These are phyloP conservation scores for Betula pendula DNA, from an alignment of 306 rosid genomes.

Conservation along the genomic window DNA sequence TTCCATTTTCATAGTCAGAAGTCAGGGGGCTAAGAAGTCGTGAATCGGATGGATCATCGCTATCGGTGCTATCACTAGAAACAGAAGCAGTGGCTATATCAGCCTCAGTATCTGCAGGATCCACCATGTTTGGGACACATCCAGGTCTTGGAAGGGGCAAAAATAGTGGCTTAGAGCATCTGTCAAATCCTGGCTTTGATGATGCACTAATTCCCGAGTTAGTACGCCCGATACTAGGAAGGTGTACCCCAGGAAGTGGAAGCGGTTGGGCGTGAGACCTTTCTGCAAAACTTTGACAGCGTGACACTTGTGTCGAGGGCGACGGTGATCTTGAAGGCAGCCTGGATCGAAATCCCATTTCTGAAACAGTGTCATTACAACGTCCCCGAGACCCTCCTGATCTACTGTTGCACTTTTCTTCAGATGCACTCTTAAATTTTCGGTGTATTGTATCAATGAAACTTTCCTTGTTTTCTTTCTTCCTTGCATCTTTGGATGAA, in stretches of 20 bases:
- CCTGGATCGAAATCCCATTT: slow-evolving; percentile 64
- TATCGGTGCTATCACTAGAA: slow-evolving; percentile 72
- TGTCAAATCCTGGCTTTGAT: slow-evolving; percentile 56
- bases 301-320: slow-evolving; percentile 77
- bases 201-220: slow-evolving; percentile 82
- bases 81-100: slow-evolving; percentile 62
- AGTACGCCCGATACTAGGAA: slow-evolving; percentile 67
- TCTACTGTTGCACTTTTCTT: slow-evolving; percentile 56
- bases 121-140: slow-evolving; percentile 56
- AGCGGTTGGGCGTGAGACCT: slow-evolving; percentile 89
- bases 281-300: slow-evolving; percentile 95
- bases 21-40: slow-evolving; percentile 71
- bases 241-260: slow-evolving; percentile 80
- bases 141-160: slow-evolving; percentile 76
- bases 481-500: slow-evolving; percentile 85
- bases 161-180: slow-evolving; percentile 59
- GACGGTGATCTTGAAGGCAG: slow-evolving; percentile 84
- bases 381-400: slow-evolving; percentile 65
- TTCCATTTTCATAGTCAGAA: slow-evolving; percentile 68
- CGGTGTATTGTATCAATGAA: slow-evolving; percentile 75
- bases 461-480: slow-evolving; percentile 80
- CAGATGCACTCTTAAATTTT: slow-evolving; percentile 72
- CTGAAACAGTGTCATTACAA: slow-evolving; percentile 77
- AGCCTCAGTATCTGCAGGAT: slow-evolving; percentile 71
- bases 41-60: slow-evolving; percentile 77